Evolutionary conservation across 495 filamentous ascomycete genomes (phyloP).

Genomic region (Aspergillus campestris): DNA sequence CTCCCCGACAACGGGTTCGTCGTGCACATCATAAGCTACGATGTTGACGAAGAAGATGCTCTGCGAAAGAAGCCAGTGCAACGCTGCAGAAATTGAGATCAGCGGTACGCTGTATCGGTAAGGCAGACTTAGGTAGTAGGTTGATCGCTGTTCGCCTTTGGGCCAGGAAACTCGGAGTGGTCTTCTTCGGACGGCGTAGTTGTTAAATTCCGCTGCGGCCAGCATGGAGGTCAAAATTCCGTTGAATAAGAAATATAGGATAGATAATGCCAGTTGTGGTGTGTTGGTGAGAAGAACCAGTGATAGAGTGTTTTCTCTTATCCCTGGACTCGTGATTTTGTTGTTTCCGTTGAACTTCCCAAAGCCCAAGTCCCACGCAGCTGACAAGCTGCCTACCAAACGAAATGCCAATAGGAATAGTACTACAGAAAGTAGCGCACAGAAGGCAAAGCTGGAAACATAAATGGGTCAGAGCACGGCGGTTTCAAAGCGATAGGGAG

Average conservation of each 20-base stretch:
- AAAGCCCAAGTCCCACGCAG: neutral
- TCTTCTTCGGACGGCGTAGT: constrained; percentile 18
- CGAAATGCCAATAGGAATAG: neutral
- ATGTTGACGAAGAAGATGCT: constrained; percentile 21
- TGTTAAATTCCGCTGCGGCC: constrained; percentile 17
- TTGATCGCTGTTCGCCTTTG: constrained; percentile 27
- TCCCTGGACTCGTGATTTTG: neutral
- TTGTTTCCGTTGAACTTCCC: neutral
- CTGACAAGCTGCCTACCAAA: neutral
- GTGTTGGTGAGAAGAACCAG: constrained; percentile 10
- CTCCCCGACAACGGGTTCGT: neutral
- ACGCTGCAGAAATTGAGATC: constrained; percentile 6
- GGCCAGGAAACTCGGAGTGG: constrained; percentile 30
- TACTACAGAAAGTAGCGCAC: neutral
- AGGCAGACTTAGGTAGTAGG: constrained; percentile 35
- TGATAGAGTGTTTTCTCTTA: neutral
- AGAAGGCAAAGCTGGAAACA: constrained; percentile 1
- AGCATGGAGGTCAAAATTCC: constrained; percentile 27
- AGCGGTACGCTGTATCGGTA: constrained; percentile 33
- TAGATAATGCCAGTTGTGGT: constrained; percentile 24
- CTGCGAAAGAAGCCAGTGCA: constrained; percentile 38
- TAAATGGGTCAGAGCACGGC: neutral
- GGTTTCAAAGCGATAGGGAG: neutral
- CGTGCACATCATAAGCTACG: neutral
- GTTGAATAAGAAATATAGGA: constrained; percentile 32